phyloP scores from a whole-genome alignment of 352 stramenopile species.

The Pythium biforme region DNA sequence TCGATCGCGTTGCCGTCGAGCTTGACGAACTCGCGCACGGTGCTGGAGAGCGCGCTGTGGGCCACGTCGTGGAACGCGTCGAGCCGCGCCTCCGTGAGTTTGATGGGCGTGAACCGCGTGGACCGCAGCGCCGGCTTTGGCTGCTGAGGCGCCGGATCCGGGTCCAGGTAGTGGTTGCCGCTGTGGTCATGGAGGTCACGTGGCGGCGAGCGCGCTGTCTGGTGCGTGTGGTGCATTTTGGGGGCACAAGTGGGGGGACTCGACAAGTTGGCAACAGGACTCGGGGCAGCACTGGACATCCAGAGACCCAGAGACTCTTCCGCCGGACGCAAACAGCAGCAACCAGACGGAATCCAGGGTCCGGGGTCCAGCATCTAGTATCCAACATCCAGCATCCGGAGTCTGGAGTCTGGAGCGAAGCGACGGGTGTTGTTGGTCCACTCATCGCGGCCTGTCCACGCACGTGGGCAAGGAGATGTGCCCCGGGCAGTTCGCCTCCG shows the following conservation, averaged over 20 bases:
- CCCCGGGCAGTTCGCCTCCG: neutral
- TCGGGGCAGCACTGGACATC: too few species aligned
- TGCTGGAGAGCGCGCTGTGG: conserved; percentile 33
- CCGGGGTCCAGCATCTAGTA: too few species aligned
- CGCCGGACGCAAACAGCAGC: neutral
- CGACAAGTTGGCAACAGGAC: neutral
- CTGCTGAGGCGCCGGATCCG: neutral
- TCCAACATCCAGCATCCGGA: neutral
- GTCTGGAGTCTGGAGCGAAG: too few species aligned
- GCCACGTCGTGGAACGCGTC: conserved; percentile 38
- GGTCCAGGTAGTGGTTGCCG: neutral
- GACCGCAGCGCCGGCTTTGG: neutral
- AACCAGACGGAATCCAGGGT: too few species aligned
- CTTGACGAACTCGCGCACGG: conserved; percentile 34
- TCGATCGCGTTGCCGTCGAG: conserved; percentile 28
- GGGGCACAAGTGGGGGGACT: neutral
- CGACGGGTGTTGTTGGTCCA: neutral
- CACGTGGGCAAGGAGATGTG: neutral
- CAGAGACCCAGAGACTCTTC: too few species aligned
- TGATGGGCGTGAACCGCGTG: conserved; percentile 12
- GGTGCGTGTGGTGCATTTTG: neutral
- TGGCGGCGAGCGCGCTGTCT: too few species aligned
- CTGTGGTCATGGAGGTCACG: too few species aligned
- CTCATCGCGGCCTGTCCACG: neutral
- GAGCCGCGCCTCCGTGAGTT: conserved; percentile 27